Conservation (phyloP, 495 filamentous ascomycete genomes). For the Parathielavia appendiculata region DNA sequence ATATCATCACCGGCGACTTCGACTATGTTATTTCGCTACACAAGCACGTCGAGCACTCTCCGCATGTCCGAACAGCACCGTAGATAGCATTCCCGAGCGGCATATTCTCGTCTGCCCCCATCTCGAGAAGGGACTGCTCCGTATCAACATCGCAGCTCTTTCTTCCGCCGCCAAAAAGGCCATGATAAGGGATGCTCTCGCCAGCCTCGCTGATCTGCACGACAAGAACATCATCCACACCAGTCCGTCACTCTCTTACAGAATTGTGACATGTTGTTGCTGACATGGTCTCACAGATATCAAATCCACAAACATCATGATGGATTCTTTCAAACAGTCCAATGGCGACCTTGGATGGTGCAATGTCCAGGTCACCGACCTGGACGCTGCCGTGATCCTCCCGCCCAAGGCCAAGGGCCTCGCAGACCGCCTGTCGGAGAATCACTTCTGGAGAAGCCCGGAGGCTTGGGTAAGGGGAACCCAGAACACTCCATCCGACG, state of each 20-base stretch:
- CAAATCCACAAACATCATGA: constrained; percentile 14
- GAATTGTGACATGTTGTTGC: background rate
- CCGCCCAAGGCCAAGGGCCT: constrained; percentile 8
- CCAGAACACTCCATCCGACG: constrained; percentile 11
- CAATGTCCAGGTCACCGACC: constrained; percentile 11
- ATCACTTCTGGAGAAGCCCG: constrained; percentile 13
- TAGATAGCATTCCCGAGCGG: constrained; percentile 10
- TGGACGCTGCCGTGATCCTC: constrained; percentile 10
- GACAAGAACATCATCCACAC: constrained; percentile 11
- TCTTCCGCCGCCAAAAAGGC: constrained; percentile 7
- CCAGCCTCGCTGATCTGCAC: constrained; percentile 8
- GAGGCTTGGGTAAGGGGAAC: constrained; percentile 11
- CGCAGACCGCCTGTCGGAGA: constrained; percentile 11
- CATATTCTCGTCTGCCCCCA: constrained; percentile 10
- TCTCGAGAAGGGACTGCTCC: constrained; percentile 9
- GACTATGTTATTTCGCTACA: constrained; percentile 4
- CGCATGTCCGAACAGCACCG: constrained; percentile 10
- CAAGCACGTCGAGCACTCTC: constrained; percentile 14
- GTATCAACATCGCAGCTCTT: constrained; percentile 8
- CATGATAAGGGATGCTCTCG: constrained; percentile 9
- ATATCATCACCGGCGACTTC: constrained; percentile 9
- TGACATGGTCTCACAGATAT: constrained; percentile 9
- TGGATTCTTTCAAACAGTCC: constrained; percentile 4
- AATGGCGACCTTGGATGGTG: constrained; percentile 6
- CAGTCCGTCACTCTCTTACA: constrained; percentile 1